Evolutionary conservation across 345 rosid genomes (phyloP).

Genomic region (Camelina neglecta): DNA sequence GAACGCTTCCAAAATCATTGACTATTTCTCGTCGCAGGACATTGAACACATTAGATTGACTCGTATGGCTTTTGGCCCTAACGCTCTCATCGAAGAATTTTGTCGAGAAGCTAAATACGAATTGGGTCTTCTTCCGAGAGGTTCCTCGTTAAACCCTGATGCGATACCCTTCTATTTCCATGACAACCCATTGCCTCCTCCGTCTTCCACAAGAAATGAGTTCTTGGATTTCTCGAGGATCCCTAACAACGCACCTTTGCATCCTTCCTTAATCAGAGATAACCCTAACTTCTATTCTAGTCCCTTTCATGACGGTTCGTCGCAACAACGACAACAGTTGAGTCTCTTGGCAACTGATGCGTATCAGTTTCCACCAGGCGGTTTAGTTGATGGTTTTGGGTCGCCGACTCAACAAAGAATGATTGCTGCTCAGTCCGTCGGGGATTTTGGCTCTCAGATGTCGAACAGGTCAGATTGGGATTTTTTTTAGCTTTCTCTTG

Average conservation of each 20-base stretch:
- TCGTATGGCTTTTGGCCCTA: conserved; percentile 67
- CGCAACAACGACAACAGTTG: conserved; percentile 52
- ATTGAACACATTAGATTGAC: conserved; percentile 54
- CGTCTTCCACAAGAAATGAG: conserved; percentile 54
- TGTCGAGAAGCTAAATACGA: conserved; percentile 61
- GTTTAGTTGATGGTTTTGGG: conserved; percentile 54
- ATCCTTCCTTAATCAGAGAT: conserved; percentile 39
- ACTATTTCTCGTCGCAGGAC: conserved; percentile 71
- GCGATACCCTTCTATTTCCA: conserved; percentile 45
- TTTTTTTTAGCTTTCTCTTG: not conserved
- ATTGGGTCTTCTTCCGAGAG: conserved; percentile 61
- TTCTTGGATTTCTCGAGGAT: conserved; percentile 46
- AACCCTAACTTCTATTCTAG: conserved; percentile 57
- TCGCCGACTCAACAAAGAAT: conserved; percentile 71
- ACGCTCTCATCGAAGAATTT: conserved; percentile 54
- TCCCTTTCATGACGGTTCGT: conserved; percentile 46
- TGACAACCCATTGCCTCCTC: conserved; percentile 52
- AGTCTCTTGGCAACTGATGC: conserved; percentile 19
- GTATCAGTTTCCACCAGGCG: conserved; percentile 69
- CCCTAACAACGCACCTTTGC: conserved; percentile 43
- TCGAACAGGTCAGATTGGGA: conserved; percentile 8
- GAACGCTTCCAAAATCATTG: conserved; percentile 80
- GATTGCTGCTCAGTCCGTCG: conserved; percentile 44
- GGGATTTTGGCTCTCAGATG: conserved; percentile 34
- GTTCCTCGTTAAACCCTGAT: conserved; percentile 49